These are phyloP conservation scores for Metarhizium guizhouense DNA, from an alignment of 2,329 filamentous ascomycete species.

Conservation along the genomic window DNA sequence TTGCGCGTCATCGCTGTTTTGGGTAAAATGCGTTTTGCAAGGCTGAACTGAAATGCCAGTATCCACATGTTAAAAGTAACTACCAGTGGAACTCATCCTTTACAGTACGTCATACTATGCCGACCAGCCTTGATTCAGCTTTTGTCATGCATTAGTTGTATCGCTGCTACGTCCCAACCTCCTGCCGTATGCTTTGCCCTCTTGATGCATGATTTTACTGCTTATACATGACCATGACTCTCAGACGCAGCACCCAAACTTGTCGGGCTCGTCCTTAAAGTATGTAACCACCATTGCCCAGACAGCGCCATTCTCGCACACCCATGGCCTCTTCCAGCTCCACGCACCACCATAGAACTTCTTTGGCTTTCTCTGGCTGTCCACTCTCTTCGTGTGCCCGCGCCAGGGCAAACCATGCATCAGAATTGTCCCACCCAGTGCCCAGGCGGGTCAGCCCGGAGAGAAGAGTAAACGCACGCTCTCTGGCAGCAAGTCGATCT, in stretches of 20 bases:
- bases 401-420: slow-evolving; percentile 87
- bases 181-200: too few species aligned
- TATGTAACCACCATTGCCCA: slow-evolving; percentile 59
- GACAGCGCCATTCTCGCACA: slow-evolving; percentile 67
- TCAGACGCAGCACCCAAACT: neutral
- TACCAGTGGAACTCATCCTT: too few species aligned
- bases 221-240: too few species aligned
- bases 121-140: too few species aligned
- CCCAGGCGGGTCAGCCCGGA: slow-evolving; percentile 78
- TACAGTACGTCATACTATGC: too few species aligned
- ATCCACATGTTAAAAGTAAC: too few species aligned
- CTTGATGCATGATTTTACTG: too few species aligned
- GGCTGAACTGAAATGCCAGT: too few species aligned
- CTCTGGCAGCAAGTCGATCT: slow-evolving; percentile 80
- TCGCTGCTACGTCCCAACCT: too few species aligned
- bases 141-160: too few species aligned
- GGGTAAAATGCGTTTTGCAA: too few species aligned
- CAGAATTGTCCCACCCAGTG: slow-evolving; percentile 79
- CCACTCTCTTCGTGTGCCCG: slow-evolving; percentile 81
- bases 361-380: slow-evolving; percentile 79
- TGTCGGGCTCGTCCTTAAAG: slow-evolving; percentile 13
- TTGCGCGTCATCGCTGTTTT: too few species aligned
- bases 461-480: slow-evolving; percentile 78
- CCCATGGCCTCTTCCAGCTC: slow-evolving; percentile 82
- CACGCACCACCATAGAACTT: slow-evolving; percentile 95